Percentiles rank a stretch among this genome's conserved stretches.
phyloP scores from a whole-genome alignment of 495 filamentous ascomycete genomes.

The Neurospora pannonica region DNA sequence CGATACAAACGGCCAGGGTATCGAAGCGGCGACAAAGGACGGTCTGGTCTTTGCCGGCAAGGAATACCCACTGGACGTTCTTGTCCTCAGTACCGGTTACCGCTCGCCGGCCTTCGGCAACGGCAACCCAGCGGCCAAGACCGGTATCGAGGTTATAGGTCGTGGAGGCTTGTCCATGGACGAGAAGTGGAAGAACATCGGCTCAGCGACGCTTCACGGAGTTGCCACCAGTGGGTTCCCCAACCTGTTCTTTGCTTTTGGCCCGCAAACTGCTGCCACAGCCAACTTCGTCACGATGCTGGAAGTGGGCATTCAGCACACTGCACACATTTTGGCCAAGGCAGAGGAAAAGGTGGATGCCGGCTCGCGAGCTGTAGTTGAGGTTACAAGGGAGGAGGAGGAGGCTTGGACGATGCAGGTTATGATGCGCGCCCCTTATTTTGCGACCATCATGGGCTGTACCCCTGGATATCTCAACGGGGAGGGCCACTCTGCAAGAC shows the following conservation, averaged over 20 bases:
- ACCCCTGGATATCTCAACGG: slow-evolving; percentile 49
- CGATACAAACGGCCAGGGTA: slow-evolving; percentile 44
- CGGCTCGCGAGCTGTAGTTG: slow-evolving; percentile 23
- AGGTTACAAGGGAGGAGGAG: slow-evolving; percentile 31
- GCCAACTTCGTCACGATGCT: slow-evolving; percentile 36
- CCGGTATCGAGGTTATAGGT: slow-evolving; percentile 33
- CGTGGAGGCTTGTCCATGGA: slow-evolving; percentile 30
- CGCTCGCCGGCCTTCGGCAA: slow-evolving; percentile 17
- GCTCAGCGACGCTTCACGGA: slow-evolving; percentile 40
- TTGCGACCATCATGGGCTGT: slow-evolving; percentile 35
- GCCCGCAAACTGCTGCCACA: slow-evolving; percentile 28
- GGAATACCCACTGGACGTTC: slow-evolving; percentile 36
- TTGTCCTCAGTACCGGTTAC: slow-evolving; percentile 43
- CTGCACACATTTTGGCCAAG: slow-evolving; percentile 36
- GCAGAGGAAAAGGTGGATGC: slow-evolving; percentile 27
- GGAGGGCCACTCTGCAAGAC: slow-evolving; percentile 28
- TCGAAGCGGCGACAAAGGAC: slow-evolving; percentile 27
- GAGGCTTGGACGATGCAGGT: slow-evolving; percentile 40
- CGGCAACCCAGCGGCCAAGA: slow-evolving; percentile 22
- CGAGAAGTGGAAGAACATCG: slow-evolving; percentile 30
- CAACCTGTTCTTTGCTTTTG: slow-evolving; percentile 41
- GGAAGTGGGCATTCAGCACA: slow-evolving; percentile 28
- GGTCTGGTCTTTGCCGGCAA: slow-evolving; percentile 30
- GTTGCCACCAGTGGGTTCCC: slow-evolving; percentile 37
- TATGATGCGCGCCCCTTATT: slow-evolving; percentile 25